Evolutionary conservation across 2,329 filamentous ascomycete species (phyloP), one percentile per base, ranked within the genome.

Genomic region (Beauveria asiatica): DNA sequence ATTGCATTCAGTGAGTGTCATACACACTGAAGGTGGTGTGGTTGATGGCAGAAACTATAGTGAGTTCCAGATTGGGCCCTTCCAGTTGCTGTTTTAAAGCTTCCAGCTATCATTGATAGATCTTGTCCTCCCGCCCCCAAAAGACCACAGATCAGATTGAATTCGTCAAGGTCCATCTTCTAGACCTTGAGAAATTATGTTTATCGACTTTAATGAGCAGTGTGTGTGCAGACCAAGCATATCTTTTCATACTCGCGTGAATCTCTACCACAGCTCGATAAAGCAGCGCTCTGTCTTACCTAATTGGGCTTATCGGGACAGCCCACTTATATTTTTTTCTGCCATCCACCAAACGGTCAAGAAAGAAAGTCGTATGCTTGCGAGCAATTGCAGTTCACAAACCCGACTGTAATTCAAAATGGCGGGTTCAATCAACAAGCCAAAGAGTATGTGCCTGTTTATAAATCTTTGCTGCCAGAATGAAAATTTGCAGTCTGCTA

Each of bases 361-460:
- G 51, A 60, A 50, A 58, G 54, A 60, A 50, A 58, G 54, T 52
- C 61, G 59, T 33, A 39, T 58, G 44, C 41, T 49, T 44, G 30
- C 44, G 57, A 52, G 37, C 61, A 61, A 61, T 64, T 63, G 64
- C 64, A 65, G 65, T 65, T 55, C 48, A 60, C 59, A 65, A 64
- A 37, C 46, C 54, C 57, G 58, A 62, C 49, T 59, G 27, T 48
- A 37, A 39, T 53, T 53, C 65, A 72, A 62, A 67, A 83, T 83
- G 80, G 80, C 79, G 59, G 79, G 80, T 62, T 75, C 79, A 68
- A 77, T 83, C 56, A 83, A 76, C 65, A 83, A 82, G 62, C 80
- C 80, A 27, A 80, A 77, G 70, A 82, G 80, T 82, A 66, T 65
- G 78, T 72, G 27, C 9, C 33, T 39, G 9, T 39, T 16, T 37